Percentiles rank a stretch among this genome's conserved stretches.
Evolutionary conservation across 202 grass and related monocot species (phyloP).

Genomic region (Hordeum pubiflorum): DNA sequence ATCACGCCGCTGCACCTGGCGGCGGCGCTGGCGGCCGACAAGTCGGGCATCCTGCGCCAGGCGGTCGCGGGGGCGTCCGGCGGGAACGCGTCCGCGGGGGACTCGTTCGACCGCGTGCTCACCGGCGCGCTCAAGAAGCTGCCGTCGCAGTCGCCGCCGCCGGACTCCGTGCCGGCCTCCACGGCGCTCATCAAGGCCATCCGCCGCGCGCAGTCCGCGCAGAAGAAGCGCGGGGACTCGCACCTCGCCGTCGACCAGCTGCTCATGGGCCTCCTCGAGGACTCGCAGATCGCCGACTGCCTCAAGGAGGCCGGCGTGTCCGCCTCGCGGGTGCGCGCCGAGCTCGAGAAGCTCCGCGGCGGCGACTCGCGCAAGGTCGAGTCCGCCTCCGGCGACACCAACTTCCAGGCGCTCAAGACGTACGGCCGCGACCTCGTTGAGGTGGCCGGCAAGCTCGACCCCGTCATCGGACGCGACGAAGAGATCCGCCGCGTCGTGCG

Average conservation of each 20-base stretch:
- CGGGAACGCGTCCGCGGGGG: constrained; percentile 21
- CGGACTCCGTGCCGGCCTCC: constrained; percentile 67
- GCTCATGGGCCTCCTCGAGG: constrained; percentile 75
- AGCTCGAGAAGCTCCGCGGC: constrained; percentile 78
- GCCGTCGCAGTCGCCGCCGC: constrained; percentile 68
- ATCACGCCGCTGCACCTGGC: constrained; percentile 86
- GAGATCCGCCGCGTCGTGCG: constrained; percentile 73
- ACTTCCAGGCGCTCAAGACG: constrained; percentile 87
- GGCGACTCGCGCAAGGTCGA: constrained; percentile 49
- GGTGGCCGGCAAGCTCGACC: constrained; percentile 70
- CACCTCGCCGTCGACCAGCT: constrained; percentile 90
- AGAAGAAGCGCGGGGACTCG: constrained; percentile 76
- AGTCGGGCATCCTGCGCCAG: constrained; percentile 58
- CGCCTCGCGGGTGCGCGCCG: constrained; percentile 44
- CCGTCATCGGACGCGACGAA: constrained; percentile 76
- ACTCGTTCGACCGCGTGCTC: constrained; percentile 73
- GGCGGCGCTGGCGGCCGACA: constrained; percentile 43
- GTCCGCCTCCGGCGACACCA: constrained; percentile 74
- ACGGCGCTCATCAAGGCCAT: constrained; percentile 80
- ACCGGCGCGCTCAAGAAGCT: constrained; percentile 60
- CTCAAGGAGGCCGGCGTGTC: constrained; percentile 85
- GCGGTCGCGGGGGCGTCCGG: constrained; percentile 50
- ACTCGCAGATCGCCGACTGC: constrained; percentile 69
- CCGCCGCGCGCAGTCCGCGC: constrained; percentile 73
- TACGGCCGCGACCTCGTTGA: constrained; percentile 80